A percentile compares a stretch with the other conserved stretches of the same genome.
These are phyloP conservation scores for Penicillium polonicum DNA, from an alignment of 2,329 filamentous ascomycete species.

Conservation along the genomic window DNA sequence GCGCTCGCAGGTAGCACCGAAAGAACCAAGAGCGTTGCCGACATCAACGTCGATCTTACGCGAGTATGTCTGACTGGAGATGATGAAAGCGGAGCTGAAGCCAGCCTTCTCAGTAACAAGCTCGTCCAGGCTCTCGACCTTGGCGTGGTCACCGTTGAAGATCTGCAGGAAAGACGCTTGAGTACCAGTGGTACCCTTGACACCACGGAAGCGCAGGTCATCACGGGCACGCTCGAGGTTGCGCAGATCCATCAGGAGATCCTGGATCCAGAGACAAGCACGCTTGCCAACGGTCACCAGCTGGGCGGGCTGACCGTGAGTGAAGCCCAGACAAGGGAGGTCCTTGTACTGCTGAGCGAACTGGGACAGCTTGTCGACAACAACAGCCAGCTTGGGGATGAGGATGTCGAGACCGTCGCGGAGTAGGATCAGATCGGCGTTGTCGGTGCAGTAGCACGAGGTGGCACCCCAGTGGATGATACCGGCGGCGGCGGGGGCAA, in stretches of 20 bases:
- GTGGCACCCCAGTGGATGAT: slow-evolving; percentile 78
- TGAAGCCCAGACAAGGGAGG: slow-evolving; percentile 72
- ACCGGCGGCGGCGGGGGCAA: slow-evolving; percentile 73
- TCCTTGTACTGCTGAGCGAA: slow-evolving; percentile 74
- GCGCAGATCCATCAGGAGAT: slow-evolving; percentile 72
- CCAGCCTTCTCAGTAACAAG: slow-evolving; percentile 66
- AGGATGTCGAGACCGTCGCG: slow-evolving; percentile 73
- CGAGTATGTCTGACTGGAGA: slow-evolving; percentile 73
- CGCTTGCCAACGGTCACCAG: slow-evolving; percentile 65
- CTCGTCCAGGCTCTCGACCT: slow-evolving; percentile 62
- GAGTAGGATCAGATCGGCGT: slow-evolving; percentile 75
- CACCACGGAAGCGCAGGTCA: slow-evolving; percentile 73
- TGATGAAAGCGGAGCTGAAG: slow-evolving; percentile 59
- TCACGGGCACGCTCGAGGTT: slow-evolving; percentile 68
- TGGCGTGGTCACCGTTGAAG: slow-evolving; percentile 60
- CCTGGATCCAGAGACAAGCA: slow-evolving; percentile 72
- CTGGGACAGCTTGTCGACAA: slow-evolving; percentile 68
- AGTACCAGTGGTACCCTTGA: slow-evolving; percentile 70
- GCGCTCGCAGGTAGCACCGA: slow-evolving; percentile 75
- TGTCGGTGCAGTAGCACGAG: slow-evolving; percentile 62
- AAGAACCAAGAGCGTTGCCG: slow-evolving; percentile 74
- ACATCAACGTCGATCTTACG: slow-evolving; percentile 80
- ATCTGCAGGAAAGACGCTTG: slow-evolving; percentile 76
- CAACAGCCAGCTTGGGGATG: slow-evolving; percentile 72
- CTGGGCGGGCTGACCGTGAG: slow-evolving; percentile 62